Conservation (phyloP, 257 asterid species). For the Penstemon newberryi region DNA sequence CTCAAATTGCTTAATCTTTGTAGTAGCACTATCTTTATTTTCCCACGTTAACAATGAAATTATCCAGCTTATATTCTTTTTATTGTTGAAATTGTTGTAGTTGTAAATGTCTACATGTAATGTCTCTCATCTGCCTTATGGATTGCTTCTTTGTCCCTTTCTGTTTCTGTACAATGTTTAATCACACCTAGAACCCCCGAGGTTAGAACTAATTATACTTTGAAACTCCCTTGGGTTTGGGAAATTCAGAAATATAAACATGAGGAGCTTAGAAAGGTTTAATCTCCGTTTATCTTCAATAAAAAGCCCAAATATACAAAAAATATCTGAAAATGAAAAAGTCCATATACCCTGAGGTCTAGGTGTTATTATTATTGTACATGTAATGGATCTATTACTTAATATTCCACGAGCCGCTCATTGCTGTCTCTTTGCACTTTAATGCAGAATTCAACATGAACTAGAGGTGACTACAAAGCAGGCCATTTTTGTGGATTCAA, state of each 20-base stretch:
- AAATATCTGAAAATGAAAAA: too few species aligned
- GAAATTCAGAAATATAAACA: too few species aligned
- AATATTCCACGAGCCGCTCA: conserved; percentile 17
- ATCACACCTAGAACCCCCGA: too few species aligned
- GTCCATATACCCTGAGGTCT: too few species aligned
- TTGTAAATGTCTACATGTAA: neutral
- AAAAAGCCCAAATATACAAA: too few species aligned
- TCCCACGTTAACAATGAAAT: neutral
- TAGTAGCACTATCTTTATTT: neutral
- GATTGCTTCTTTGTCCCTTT: neutral
- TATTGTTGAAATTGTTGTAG: neutral
- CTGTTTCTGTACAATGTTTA: too few species aligned
- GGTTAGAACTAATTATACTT: too few species aligned
- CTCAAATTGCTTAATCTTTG: conserved; percentile 1
- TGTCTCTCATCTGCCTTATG: neutral
- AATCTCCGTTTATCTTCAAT: too few species aligned
- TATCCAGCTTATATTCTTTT: neutral
- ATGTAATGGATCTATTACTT: too few species aligned
- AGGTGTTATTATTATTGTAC: too few species aligned
- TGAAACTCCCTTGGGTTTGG: too few species aligned
- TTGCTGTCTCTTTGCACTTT: conserved; percentile 24
- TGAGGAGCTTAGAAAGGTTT: too few species aligned
- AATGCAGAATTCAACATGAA: conserved; percentile 79
- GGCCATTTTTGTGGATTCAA: conserved; percentile 91
- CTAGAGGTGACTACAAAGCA: conserved; percentile 82